These are phyloP conservation scores for Cubamyces sp. DNA, from an alignment of 768 basidiomycete species.

Conservation along the genomic window DNA sequence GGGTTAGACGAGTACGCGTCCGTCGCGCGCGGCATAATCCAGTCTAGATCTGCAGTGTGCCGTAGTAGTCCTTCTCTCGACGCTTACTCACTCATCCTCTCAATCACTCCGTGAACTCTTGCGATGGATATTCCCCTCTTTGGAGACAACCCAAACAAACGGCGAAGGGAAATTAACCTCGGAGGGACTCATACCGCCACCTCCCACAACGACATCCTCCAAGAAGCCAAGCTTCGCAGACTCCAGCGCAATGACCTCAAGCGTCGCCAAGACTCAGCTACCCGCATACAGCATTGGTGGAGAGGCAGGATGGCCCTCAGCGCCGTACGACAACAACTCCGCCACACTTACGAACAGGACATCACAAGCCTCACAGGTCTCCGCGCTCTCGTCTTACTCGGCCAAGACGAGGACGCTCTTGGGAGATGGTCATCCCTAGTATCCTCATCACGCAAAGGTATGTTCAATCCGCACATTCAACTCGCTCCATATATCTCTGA, in stretches of 20 bases:
- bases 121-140: constrained; percentile 41
- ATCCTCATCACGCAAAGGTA: constrained; percentile 34
- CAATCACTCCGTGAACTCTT: neutral
- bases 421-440: constrained; percentile 50
- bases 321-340: constrained; percentile 49
- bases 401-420: constrained; percentile 50
- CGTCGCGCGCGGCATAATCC: neutral
- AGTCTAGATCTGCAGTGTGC: no score
- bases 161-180: constrained; percentile 72
- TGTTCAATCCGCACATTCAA: constrained; percentile 12
- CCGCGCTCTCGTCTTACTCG: constrained; percentile 67
- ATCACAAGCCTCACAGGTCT: constrained; percentile 57
- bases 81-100: constrained; percentile 1
- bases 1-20: constrained; percentile 11
- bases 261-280: constrained; percentile 59
- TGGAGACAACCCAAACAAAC: constrained; percentile 43
- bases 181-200: constrained; percentile 62
- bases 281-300: constrained; percentile 73
- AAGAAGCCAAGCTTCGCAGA: constrained; percentile 63
- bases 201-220: constrained; percentile 60
- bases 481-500: neutral
- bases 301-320: constrained; percentile 51
- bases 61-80: no score
- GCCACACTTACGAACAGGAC: constrained; percentile 54
- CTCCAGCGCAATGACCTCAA: constrained; percentile 60